Evolutionary conservation across 2,329 filamentous ascomycete species (phyloP), one percentile per base, ranked within the genome.

Genomic region (Chaetothyriales sp.): DNA sequence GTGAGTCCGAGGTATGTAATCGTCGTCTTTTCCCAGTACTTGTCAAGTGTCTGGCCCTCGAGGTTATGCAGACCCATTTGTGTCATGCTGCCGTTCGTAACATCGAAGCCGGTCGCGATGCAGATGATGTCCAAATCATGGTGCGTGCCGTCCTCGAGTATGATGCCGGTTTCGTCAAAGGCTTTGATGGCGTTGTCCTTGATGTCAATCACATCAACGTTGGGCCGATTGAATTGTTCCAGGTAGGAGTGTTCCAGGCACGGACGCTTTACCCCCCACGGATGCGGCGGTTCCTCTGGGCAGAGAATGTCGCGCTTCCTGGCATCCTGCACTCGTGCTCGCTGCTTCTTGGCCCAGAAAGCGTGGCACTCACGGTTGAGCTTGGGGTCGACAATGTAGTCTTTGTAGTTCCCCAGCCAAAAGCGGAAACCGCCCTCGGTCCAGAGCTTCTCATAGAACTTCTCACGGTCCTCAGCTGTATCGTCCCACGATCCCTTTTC

Each of bases 361-460:
- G 73, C 66, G 59, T 81, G 81, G 0, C 70, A 67, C 50, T 72
- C 69, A 15, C 69, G 63, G 57, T 82, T 82, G 1, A 74, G 74
- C 13, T 74, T 67, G 0, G 63, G 44, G 44, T 70, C 64, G n/a
- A 66, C 59, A 2, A 80, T 56, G 22, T 70, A 66, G 54, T 83
- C 79, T 45, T 71, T 73, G 66, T 78, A 82, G 44, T 57, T 59
- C 1, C 53, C 67, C 0, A 78, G 64, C 74, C 76, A 77, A 61
- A 72, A 78, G 56, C 77, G 63, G 62, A 85, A 81, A 1, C 82
- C 81, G 1, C 77, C 78, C 0, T 69, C 63, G 2, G 65, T 49
- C 72, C 74, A 81, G 7, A 75, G 61, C 2, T 66, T 55, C 54
- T 80, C 71, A 54, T 73, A 76, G 18, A 73, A 65, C 1, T 67